Evolutionary conservation across 495 filamentous ascomycete species (phyloP).

Genomic region (Hypoxylon subgilvum): DNA sequence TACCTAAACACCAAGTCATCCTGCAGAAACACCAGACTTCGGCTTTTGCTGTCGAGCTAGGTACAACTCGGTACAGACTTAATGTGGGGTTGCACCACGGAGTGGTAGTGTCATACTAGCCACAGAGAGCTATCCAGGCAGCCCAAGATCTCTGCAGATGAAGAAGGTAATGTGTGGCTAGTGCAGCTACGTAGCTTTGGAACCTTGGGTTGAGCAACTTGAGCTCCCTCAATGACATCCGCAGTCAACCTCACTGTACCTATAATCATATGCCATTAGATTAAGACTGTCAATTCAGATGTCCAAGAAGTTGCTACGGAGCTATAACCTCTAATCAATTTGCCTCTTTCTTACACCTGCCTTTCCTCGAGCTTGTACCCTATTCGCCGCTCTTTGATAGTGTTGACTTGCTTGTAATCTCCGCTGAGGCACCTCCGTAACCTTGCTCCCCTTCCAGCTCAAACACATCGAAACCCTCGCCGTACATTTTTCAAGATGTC

Average conservation of each 20-base stretch:
- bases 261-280: constrained; percentile 29
- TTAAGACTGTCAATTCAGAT: constrained; percentile 7
- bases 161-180: constrained; percentile 5
- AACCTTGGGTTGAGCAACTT: background rate
- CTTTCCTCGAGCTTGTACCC: background rate
- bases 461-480: constrained; percentile 31
- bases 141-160: too few relatives aligned
- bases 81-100: constrained; percentile 23
- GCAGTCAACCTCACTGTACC: constrained; percentile 2
- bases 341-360: constrained; percentile 1
- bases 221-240: constrained; percentile 15
- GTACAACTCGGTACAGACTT: background rate
- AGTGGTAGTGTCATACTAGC: constrained; percentile 26
- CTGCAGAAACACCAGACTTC: constrained; percentile 33
- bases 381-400: too few relatives aligned
- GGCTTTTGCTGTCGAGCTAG: constrained; percentile 8
- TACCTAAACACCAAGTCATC: constrained; percentile 31
- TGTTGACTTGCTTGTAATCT: constrained; percentile 1
- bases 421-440: constrained; percentile 13
- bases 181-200: constrained; percentile 13
- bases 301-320: constrained; percentile 12
- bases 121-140: constrained; percentile 16
- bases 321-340: constrained; percentile 27
- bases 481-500: constrained; percentile 71
- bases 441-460: constrained; percentile 14